Evolutionary conservation across 768 basidiomycete genomes (phyloP).

Genomic region (Amanita exitialis): DNA sequence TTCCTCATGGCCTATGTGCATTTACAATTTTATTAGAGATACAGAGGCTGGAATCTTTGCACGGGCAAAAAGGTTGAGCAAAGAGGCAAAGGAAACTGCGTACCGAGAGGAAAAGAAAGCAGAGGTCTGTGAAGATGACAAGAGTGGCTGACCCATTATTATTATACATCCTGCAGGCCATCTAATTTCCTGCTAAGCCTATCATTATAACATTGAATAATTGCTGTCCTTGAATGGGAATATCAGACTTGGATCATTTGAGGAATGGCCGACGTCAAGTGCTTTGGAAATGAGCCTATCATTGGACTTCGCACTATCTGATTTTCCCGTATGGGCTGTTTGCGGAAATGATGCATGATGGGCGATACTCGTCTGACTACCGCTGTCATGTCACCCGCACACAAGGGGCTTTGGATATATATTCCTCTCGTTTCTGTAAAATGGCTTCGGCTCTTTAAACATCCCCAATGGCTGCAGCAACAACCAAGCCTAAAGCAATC

Average conservation of each 20-base stretch:
- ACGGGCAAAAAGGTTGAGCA: constrained; percentile 63
- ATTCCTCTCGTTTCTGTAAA: too few species aligned
- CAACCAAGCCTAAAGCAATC: constrained; percentile 15
- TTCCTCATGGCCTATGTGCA: constrained; percentile 91
- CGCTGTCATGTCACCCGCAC: too few species aligned
- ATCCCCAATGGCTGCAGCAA: not conserved
- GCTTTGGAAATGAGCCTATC: too few species aligned
- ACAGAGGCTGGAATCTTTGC: constrained; percentile 82
- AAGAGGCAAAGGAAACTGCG: constrained; percentile 17
- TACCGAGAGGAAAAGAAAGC: not conserved
- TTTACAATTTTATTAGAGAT: constrained; percentile 89
- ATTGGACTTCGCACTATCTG: too few species aligned
- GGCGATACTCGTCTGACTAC: too few species aligned
- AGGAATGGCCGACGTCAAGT: too few species aligned
- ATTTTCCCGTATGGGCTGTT: too few species aligned
- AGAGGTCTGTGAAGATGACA: not conserved
- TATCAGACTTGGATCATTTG: too few species aligned
- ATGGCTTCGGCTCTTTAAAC: not conserved
- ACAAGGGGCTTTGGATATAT: not conserved
- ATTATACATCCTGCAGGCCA: not conserved
- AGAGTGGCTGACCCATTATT: not conserved
- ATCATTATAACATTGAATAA: too few species aligned
- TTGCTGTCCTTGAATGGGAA: too few species aligned
- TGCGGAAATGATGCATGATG: too few species aligned
- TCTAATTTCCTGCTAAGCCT: not conserved